Evolutionary conservation across 2,329 filamentous ascomycete genomes (phyloP).

Genomic region (Microdochium bolleyi): DNA sequence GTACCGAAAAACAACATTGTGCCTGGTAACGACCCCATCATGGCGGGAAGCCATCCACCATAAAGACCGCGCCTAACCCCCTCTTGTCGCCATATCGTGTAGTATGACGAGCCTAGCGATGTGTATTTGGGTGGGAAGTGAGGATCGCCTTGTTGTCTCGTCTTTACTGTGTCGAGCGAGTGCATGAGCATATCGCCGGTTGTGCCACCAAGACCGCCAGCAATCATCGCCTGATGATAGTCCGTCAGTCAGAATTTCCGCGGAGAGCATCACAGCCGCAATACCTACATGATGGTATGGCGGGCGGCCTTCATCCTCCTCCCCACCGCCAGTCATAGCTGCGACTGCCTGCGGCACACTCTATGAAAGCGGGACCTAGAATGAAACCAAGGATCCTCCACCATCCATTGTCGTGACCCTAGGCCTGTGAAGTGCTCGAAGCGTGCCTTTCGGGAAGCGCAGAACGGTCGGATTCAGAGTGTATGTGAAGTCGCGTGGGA

Average conservation of each 20-base stretch:
- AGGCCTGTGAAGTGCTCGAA: conserved; percentile 1
- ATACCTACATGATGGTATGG: conserved; percentile 55
- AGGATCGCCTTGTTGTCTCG: conserved; percentile 91
- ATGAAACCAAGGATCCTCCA: not conserved
- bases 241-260: conserved; percentile 9
- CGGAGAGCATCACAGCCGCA: conserved; percentile 3
- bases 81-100: conserved; percentile 89
- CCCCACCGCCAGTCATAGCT: conserved; percentile 27
- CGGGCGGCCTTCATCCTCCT: conserved; percentile 48
- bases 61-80: conserved; percentile 81
- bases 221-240: conserved; percentile 72
- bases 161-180: conserved; percentile 97
- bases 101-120: conserved; percentile 82
- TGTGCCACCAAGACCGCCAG: conserved; percentile 84
- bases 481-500: no score
- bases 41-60: conserved; percentile 84
- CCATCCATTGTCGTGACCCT: conserved; percentile 19
- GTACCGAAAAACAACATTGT: conserved; percentile 94
- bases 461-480: not conserved
- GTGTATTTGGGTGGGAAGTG: conserved; percentile 89
- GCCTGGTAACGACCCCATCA: conserved; percentile 86
- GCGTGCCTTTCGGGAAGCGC: not conserved
- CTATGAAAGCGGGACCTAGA: conserved; percentile 6
- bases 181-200: conserved; percentile 98
- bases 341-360: conserved; percentile 7